phyloP scores from a whole-genome alignment of 225 moss, liverwort and hornwort genomes.

The Lunularia cruciata region DNA sequence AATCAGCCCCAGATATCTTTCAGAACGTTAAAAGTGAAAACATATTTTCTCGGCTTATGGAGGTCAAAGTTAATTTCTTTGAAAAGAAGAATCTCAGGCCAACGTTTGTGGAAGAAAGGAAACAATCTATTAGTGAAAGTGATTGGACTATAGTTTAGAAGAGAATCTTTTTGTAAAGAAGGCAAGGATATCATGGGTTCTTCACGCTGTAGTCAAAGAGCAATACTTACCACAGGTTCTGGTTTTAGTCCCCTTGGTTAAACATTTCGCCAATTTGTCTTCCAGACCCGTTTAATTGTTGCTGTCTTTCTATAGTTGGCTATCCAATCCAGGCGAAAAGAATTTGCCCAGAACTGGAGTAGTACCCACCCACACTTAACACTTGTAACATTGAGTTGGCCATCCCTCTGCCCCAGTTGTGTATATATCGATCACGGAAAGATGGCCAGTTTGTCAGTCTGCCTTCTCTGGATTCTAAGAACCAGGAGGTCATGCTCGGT shows the following conservation, averaged over 20 bases:
- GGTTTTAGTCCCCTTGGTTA: background rate
- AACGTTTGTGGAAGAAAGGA: constrained; percentile 25
- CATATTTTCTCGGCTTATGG: constrained; percentile 20
- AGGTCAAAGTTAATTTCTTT: constrained; percentile 19
- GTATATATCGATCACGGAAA: constrained; percentile 10
- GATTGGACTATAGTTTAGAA: constrained; percentile 23
- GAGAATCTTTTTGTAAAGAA: constrained; percentile 31
- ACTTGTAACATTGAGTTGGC: constrained; percentile 17
- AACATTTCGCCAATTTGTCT: background rate
- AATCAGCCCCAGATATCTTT: constrained; percentile 14
- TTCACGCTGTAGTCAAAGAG: constrained; percentile 21
- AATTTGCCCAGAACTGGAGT: background rate
- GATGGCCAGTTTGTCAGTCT: constrained; percentile 5
- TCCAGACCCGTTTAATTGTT: background rate
- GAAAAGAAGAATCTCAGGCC: constrained; percentile 21
- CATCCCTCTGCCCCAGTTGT: constrained; percentile 14
- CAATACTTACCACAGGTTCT: constrained; percentile 14
- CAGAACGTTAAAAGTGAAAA: constrained; percentile 23
- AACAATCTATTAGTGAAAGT: constrained; percentile 18
- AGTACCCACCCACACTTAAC: constrained; percentile 10
- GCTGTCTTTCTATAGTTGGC: constrained; percentile 14
- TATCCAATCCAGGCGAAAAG: constrained; percentile 3
- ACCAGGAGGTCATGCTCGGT: constrained; percentile 2
- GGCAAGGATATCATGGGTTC: constrained; percentile 18
- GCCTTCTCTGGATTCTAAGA: constrained; percentile 5